Evolutionary conservation across 2,329 filamentous ascomycete species (phyloP).

Genomic region (Aspergillus sp.): DNA sequence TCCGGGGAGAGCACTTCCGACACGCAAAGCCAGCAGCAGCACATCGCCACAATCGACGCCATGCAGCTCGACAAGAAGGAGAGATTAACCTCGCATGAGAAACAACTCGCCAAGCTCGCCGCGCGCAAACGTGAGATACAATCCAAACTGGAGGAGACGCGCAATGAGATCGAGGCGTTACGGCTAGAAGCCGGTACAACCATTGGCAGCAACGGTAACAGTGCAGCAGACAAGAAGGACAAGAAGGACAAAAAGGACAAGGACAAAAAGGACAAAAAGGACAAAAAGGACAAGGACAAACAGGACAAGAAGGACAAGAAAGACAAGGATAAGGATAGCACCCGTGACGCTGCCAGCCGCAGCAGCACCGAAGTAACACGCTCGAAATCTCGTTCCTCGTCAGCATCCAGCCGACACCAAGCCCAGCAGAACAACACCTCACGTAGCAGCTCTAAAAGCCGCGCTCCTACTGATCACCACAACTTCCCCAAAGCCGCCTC

Average conservation of each 20-base stretch:
- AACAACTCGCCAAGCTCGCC: slow-evolving; percentile 36
- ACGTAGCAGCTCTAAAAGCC: too few relatives aligned
- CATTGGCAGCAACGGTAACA: too few relatives aligned
- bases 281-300: neutral
- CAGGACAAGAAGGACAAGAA: neutral
- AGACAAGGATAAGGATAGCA: neutral
- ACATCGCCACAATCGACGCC: slow-evolving; percentile 15
- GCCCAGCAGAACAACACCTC: neutral
- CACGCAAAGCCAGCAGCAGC: neutral
- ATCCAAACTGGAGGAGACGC: slow-evolving; percentile 28
- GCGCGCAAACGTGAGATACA: slow-evolving; percentile 34
- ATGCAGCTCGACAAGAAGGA: slow-evolving; percentile 21
- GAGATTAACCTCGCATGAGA: slow-evolving; percentile 31
- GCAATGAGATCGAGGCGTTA: slow-evolving; percentile 26
- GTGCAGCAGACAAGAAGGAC: neutral
- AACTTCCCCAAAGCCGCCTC: slow-evolving; percentile 23
- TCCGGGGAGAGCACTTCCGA: slow-evolving; percentile 5
- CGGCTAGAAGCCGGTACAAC: slow-evolving; percentile 4
- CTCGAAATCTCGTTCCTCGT: slow-evolving; percentile 1
- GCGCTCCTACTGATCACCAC: too few relatives aligned
- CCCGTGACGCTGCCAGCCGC: neutral
- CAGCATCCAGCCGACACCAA: slow-evolving; percentile 1
- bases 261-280: neutral
- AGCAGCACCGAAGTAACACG: neutral
- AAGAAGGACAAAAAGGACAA: neutral